Conservation (phyloP, 2,329 filamentous ascomycete genomes). For the Paecilomyces dactylethromorphus region DNA sequence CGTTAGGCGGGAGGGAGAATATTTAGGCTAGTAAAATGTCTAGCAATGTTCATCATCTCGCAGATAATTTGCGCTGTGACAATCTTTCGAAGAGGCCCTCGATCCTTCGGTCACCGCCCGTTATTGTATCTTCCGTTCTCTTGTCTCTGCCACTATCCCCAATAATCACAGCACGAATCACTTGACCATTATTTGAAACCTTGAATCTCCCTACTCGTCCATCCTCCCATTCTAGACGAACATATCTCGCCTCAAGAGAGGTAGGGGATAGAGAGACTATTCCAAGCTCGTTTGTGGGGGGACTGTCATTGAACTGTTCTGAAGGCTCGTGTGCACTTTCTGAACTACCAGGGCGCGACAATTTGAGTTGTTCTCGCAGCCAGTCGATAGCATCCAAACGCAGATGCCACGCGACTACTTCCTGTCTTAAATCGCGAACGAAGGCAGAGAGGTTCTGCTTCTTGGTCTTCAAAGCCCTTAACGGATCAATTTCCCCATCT, state of each 20-base stretch:
- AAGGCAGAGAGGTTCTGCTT: conserved; percentile 32
- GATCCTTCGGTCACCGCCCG: conserved; percentile 26
- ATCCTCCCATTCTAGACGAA: conserved; percentile 39
- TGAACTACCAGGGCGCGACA: conserved; percentile 11
- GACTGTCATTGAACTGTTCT: neutral
- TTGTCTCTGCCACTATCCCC: conserved; percentile 34
- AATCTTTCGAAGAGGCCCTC: conserved; percentile 29
- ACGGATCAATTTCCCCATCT: conserved; percentile 8
- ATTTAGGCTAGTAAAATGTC: neutral
- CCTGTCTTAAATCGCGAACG: conserved; percentile 32
- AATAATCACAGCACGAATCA: conserved; percentile 38
- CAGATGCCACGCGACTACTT: conserved; percentile 37
- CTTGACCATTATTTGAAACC: conserved; percentile 31
- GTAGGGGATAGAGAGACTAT: conserved; percentile 29
- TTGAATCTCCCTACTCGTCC: conserved; percentile 38
- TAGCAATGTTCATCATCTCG: neutral
- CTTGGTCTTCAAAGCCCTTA: conserved; percentile 13
- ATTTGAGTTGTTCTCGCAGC: conserved; percentile 25
- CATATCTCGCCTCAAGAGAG: conserved; percentile 34
- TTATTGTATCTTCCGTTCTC: conserved; percentile 25
- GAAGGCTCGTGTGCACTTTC: neutral
- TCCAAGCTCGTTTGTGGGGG: conserved; percentile 17
- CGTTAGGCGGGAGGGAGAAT: neutral
- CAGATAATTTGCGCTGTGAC: conserved; percentile 6
- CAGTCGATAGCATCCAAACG: conserved; percentile 30